These are phyloP conservation scores for Chaetomidium leptoderma DNA, from an alignment of 495 filamentous ascomycete species.

Conservation along the genomic window DNA sequence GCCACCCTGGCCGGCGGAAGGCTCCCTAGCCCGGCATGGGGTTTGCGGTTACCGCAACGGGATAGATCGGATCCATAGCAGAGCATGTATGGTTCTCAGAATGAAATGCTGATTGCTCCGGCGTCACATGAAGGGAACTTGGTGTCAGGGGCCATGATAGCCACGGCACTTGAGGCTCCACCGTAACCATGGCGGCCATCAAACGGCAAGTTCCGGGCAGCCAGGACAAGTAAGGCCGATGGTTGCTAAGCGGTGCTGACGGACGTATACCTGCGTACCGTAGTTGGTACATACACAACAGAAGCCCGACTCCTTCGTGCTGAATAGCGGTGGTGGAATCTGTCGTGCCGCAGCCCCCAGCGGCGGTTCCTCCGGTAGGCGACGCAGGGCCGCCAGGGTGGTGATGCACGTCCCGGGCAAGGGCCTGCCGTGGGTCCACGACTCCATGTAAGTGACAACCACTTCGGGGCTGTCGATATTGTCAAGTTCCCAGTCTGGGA, in stretches of 20 bases:
- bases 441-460: constrained; percentile 16
- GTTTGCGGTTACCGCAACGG: constrained; percentile 14
- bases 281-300: too few species aligned
- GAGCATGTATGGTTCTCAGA: constrained; percentile 15
- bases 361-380: constrained; percentile 11
- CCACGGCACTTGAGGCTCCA: constrained; percentile 29
- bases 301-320: too few species aligned
- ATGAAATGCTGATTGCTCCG: constrained; percentile 31
- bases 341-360: not conserved
- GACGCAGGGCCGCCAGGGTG: constrained; percentile 9
- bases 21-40: not conserved
- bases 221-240: constrained; percentile 9
- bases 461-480: constrained; percentile 22
- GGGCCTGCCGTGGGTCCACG: not conserved
- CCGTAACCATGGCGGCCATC: constrained; percentile 2
- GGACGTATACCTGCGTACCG: too few species aligned
- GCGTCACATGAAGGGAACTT: constrained; percentile 31
- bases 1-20: constrained; percentile 6
- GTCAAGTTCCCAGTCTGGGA: constrained; percentile 26
- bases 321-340: too few species aligned
- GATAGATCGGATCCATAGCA: constrained; percentile 20
- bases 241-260: not conserved
- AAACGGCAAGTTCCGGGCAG: constrained; percentile 23
- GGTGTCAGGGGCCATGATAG: constrained; percentile 20
- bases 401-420: constrained; percentile 11